These are phyloP conservation scores for Globisporangium paroecandrum DNA, from an alignment of 352 stramenopile genomes.

Conservation along the genomic window DNA sequence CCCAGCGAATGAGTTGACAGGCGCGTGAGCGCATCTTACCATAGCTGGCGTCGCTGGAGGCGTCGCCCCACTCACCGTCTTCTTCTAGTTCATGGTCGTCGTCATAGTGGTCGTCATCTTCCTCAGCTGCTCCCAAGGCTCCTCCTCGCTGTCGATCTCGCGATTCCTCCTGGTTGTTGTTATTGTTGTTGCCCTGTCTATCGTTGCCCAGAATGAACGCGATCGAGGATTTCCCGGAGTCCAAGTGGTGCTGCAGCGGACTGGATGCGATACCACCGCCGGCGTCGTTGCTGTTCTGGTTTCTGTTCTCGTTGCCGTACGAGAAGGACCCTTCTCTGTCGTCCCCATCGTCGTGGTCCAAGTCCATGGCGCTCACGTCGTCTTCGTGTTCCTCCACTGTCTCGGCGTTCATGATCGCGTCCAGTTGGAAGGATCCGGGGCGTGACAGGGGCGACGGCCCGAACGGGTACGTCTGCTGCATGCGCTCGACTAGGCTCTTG, in stretches of 20 bases:
- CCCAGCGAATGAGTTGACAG: neutral
- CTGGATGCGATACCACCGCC: neutral
- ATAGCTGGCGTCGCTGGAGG: slow-evolving; percentile 30
- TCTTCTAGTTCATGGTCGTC: slow-evolving; percentile 9
- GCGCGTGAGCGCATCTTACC: slow-evolving; percentile 4
- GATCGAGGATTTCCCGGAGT: slow-evolving; percentile 25
- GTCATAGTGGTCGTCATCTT: neutral
- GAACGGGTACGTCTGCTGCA: slow-evolving; percentile 20
- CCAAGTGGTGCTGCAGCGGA: slow-evolving; percentile 2
- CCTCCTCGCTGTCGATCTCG: neutral
- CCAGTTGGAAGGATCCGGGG: slow-evolving; percentile 6
- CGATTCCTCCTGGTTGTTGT: neutral
- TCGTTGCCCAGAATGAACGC: slow-evolving; percentile 29
- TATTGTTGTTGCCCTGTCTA: neutral
- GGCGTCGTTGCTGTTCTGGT: slow-evolving; percentile 2
- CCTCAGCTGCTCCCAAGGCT: neutral
- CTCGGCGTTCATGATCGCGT: slow-evolving; percentile 18
- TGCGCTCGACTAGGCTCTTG: slow-evolving; percentile 14
- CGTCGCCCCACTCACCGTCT: slow-evolving; percentile 14
- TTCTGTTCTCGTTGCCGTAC: slow-evolving; percentile 15
- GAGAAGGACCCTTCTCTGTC: neutral
- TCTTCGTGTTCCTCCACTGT: neutral
- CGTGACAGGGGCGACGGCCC: neutral
- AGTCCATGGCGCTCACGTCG: neutral
- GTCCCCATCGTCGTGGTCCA: neutral